A percentile compares a stretch with the other conserved stretches of the same genome.
phyloP scores from a whole-genome alignment of 192 early-diverging fungal species.

The Allomyces macrogynus region DNA sequence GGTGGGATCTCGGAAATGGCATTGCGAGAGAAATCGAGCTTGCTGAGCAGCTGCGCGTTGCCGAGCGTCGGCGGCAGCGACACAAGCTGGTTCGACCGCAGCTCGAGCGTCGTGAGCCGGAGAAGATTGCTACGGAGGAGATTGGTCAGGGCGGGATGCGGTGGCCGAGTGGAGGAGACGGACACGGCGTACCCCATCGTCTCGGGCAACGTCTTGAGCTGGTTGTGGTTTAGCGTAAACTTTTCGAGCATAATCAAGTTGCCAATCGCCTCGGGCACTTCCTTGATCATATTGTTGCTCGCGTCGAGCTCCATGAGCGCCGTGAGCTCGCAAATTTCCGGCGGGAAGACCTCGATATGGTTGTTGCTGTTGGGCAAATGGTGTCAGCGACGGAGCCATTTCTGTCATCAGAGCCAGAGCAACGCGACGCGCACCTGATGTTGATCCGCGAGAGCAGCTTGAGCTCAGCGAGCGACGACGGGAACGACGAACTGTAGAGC shows the following conservation, averaged over 20 bases:
- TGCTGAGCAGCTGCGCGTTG: background rate
- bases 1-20: background rate
- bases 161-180: background rate
- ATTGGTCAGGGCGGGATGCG: too few species aligned
- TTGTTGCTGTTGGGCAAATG: constrained; percentile 7
- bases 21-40: constrained; percentile 1
- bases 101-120: constrained; percentile 1
- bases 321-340: constrained; percentile 6
- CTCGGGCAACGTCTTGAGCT: constrained; percentile 3
- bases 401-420: too few species aligned
- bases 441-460: constrained; percentile 1
- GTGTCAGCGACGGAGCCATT: too few species aligned
- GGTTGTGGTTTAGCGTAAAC: constrained; percentile 4
- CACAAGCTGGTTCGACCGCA: background rate
- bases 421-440: background rate
- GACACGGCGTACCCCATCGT: constrained; percentile 4
- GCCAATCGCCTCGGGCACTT: constrained; percentile 7
- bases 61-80: constrained; percentile 1
- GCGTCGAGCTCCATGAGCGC: constrained; percentile 6
- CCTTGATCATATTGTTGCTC: constrained; percentile 6
- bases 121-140: background rate
- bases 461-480: constrained; percentile 2
- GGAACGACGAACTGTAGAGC: constrained; percentile 6
- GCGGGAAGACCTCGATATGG: constrained; percentile 7
- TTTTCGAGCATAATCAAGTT: constrained; percentile 4